These are phyloP conservation scores for Nidularia sp. DNA, from an alignment of 768 basidiomycete genomes.

Conservation along the genomic window DNA sequence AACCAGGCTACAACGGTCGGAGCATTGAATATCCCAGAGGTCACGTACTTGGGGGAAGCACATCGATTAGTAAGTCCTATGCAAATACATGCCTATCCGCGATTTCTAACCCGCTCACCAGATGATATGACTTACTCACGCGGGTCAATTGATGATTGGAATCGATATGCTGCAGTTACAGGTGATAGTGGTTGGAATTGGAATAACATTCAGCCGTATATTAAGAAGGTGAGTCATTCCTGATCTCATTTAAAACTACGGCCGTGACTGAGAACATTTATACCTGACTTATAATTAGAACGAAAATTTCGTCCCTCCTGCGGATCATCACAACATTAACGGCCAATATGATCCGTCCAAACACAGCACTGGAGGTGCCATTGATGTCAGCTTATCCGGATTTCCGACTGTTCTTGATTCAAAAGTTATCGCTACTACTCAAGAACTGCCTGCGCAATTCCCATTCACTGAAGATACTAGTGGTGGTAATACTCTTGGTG, in stretches of 20 bases:
- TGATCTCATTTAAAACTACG: neutral
- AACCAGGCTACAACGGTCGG: neutral
- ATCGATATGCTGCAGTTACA: neutral
- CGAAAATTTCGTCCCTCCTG: constrained; percentile 29
- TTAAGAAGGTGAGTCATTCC: neutral
- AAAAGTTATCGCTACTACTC: neutral
- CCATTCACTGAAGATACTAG: neutral
- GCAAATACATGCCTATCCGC: neutral
- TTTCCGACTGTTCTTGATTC: constrained; percentile 23
- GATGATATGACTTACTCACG: neutral
- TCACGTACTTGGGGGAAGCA: neutral
- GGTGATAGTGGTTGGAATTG: neutral
- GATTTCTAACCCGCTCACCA: neutral
- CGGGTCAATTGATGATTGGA: neutral
- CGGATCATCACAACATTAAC: constrained; percentile 30
- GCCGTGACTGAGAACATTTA: neutral
- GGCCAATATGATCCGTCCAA: constrained; percentile 30
- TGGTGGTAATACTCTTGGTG: neutral
- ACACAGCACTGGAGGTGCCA: constrained; percentile 29
- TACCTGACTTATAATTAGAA: constrained; percentile 17
- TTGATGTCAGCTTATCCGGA: constrained; percentile 25
- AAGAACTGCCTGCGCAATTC: neutral
- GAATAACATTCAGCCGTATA: neutral
- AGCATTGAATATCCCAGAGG: neutral
- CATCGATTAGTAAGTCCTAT: neutral